Base-by-base conservation (phyloP, 768 basidiomycete genomes). In the Russula sp. region DNA sequence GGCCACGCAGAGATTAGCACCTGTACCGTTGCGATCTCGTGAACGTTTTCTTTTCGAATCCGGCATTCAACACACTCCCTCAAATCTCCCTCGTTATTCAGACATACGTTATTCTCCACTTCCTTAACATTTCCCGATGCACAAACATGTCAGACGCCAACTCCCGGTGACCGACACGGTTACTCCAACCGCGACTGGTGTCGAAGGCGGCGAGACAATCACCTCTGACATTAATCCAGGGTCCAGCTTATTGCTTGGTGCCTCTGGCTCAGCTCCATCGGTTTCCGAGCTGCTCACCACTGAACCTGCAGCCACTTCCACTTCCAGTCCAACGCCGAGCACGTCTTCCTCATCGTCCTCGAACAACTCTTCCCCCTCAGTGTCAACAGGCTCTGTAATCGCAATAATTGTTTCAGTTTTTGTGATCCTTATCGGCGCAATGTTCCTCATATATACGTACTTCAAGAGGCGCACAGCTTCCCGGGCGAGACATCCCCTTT, bases 351-450 rank as follows among this genome's bases (percentile, higher is more conserved):
- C 62, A 2, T 13, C 58, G 3, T 30, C 54, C 44, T 54, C 28
- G 26, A 28, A 24, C 30, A 7, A 20, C 11, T 36, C 46, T 22
- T 13, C 65, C n/a, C n/a, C 42, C 3, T 58, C 66, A 16, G 4
- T 69, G 3, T 59, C 66, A 40, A 69, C 68, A 9, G 68, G 68
- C 28, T 57, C 63, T 10, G 34, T 56, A 16, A 11, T 68, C 18
- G 68, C 66, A 36, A 69, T 69, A 61, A 18, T 30, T 42, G 32
- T 57, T 54, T 60, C 42, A 5, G 63, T 52, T 8, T 64, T 64
- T 48, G n/a, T 64, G 5, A 48, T 59, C 32, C 55, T 61, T 32
- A 36, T 63, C n/a, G 48, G 20, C 18, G 28, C 58, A 16, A 61
- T 69, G 53, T 51, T 67, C 20, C 38, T 59, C 49, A 14, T 67